These are phyloP conservation scores for Tylopilus sp. DNA, from an alignment of 1,284 basidiomycete species.

Conservation along the genomic window DNA sequence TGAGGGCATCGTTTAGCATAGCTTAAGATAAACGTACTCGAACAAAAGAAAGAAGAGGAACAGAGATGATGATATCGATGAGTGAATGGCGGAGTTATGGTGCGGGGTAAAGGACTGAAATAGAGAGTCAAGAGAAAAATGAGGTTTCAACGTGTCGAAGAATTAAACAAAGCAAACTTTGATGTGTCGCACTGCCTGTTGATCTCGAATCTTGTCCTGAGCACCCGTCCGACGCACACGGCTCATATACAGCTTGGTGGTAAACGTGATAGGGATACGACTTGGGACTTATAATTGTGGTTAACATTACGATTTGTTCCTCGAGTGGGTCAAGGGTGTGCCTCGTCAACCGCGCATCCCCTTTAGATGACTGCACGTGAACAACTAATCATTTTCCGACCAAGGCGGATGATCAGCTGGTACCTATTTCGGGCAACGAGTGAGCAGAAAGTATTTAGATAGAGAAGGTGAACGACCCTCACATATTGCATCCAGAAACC, in stretches of 20 bases:
- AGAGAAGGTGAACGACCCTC: too few species aligned
- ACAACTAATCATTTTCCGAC: too few species aligned
- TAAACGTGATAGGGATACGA: not conserved
- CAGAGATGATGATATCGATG: not conserved
- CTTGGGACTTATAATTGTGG: not conserved
- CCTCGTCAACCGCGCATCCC: too few species aligned
- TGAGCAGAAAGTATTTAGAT: too few species aligned
- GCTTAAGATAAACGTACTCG: too few species aligned
- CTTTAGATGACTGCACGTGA: not conserved
- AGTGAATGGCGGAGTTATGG: not conserved
- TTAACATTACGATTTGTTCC: too few species aligned
- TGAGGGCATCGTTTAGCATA: too few species aligned
- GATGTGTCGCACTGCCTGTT: not conserved
- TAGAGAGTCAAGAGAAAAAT: not conserved
- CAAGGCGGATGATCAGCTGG: too few species aligned
- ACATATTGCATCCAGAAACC: too few species aligned
- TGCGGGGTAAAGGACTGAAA: not conserved
- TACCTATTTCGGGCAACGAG: too few species aligned
- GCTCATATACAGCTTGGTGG: not conserved
- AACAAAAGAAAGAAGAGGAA: not conserved
- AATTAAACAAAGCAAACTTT: not conserved
- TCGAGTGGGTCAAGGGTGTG: too few species aligned
- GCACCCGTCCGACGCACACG: not conserved
- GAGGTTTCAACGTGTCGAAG: not conserved
- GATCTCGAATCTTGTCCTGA: not conserved